Base-by-base conservation (phyloP, 768 basidiomycete genomes). In the Sporobolomyces roseus region DNA sequence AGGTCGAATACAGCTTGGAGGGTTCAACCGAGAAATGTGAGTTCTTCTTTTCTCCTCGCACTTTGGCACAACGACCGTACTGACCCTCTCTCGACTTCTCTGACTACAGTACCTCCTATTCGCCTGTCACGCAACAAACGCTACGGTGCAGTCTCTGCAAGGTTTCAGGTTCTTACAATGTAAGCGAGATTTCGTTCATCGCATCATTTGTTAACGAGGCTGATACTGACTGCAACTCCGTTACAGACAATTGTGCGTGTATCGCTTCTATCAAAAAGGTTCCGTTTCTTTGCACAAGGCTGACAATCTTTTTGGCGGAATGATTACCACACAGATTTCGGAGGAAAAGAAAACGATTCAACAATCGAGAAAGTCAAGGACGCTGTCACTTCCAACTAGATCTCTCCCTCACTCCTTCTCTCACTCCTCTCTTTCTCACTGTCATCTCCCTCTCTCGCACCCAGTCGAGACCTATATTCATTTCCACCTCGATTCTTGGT, bases 101-200 rank as follows among this genome's bases (percentile, higher is more conserved):
- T 66, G 83, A 92, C 52, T 71, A 73, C 94, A 97, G 79, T 96
- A 97, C 81, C 84, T 97, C 65, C 83, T 97, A 53, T 91, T 97
- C 80, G 92, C 87, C 4, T 97, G 93, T 78, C 94, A 99, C 79
- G 81, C 85, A 21, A 96, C 93, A 60, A 99, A 99, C 78, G 85
- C 87, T 3, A 83, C 89, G 27, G 90, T 93, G 0, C 94, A 99
- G 79, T 79, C 84, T 9, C 76, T 91, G 35, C 92, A 99, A 78
- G 89, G 88, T 23, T 82, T 81, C 17, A 87, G 94, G 35, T 99
- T 93, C 66, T 13, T 74, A 9, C 66, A 75, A 48, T 73, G 72
- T 70, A 21, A 53, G 72, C 52, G 5, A 4, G 8, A 25, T 16
- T 12, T 55, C 29, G 10, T 17, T 35, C 7, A 27, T 23, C 25